Base-by-base conservation (phyloP, 257 asterid genomes). In the Sherardia arvensis region DNA sequence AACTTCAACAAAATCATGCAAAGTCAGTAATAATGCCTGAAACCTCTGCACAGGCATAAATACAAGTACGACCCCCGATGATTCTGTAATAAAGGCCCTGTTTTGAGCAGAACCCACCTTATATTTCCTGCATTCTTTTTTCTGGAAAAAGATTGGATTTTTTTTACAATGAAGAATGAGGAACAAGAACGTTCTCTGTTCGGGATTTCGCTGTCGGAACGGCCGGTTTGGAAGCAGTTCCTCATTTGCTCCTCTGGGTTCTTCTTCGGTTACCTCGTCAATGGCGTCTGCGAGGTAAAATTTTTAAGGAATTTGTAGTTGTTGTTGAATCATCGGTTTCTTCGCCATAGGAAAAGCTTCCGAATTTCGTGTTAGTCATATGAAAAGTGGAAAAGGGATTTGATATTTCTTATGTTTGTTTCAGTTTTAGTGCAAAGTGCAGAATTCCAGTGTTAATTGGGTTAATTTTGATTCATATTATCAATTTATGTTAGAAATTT, bases 171-270 rank as follows among this genome's bases (percentile, higher is more conserved):
- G 98, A 91, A 79, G 87, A 83, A 73, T 56, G 95, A 76, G 67
- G 96, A 81, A 69, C 87, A 83, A 67, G 68, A 77, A 69, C 92
- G 96, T 67, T 79, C 87, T 53, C 78, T 91, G 29, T 86, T 91
- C 63, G 98, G 98, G 61, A 83, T 91, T 53, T 86, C 90, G 33
- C 72, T 91, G 0, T 74, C 84, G 2, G 87, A 80, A 10, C 69
- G 81, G 73, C 92, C 98, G 63, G 82, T 70, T 61, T 91, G 96
- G 96, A 95, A 91, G 67, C 98, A 88, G 76, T 91, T 91, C 51
- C 69, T 88, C 40, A 77, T 91, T 53, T 91, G 98, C 59, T 86
- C 95, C 43, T 77, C 95, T 58, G 98, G 98, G 40, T 92, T 92
- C 72, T 88, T 88, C 89, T 88, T 92, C 58, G 97, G 97, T 5